These are phyloP conservation scores for Solidago caesia DNA, from an alignment of 129 eudicot species.

Conservation along the genomic window DNA sequence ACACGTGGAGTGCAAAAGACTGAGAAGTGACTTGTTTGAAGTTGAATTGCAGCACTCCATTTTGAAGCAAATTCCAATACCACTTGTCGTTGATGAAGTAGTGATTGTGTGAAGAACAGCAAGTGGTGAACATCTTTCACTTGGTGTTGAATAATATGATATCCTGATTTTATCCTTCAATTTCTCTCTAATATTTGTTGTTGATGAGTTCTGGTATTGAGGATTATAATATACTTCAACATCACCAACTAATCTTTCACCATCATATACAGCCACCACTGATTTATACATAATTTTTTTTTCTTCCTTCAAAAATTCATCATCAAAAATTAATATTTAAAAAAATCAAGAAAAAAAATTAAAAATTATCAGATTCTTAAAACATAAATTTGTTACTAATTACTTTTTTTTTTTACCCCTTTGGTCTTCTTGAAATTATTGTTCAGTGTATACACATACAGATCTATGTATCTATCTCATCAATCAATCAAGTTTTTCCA, in stretches of 20 bases:
- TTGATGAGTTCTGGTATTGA: constrained; percentile 31
- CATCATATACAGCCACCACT: constrained; percentile 65
- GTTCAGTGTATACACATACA: constrained; percentile 37
- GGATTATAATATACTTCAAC: constrained; percentile 52
- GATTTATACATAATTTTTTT: constrained; percentile 53
- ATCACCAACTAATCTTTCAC: constrained; percentile 80
- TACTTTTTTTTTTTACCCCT: constrained; percentile 11
- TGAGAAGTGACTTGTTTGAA: constrained; percentile 60
- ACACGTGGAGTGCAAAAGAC: constrained; percentile 76
- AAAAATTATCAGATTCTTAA: constrained; percentile 12
- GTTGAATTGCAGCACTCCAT: constrained; percentile 49
- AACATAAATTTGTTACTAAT: constrained; percentile 1
- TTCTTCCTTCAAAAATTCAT: constrained; percentile 25
- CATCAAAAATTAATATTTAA: not conserved
- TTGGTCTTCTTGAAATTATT: constrained; percentile 32
- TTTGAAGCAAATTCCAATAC: constrained; percentile 70
- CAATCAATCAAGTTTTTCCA: constrained; percentile 33
- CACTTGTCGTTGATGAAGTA: not conserved
- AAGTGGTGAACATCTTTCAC: constrained; percentile 96
- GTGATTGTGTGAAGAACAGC: constrained; percentile 84
- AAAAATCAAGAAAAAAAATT: not conserved
- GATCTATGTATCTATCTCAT: constrained; percentile 22
- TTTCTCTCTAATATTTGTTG: constrained; percentile 34
- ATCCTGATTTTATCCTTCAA: constrained; percentile 63
- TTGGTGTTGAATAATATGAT: constrained; percentile 55